Base-by-base conservation (phyloP, 2,329 filamentous ascomycete genomes). In the Venturia aucupariae region DNA sequence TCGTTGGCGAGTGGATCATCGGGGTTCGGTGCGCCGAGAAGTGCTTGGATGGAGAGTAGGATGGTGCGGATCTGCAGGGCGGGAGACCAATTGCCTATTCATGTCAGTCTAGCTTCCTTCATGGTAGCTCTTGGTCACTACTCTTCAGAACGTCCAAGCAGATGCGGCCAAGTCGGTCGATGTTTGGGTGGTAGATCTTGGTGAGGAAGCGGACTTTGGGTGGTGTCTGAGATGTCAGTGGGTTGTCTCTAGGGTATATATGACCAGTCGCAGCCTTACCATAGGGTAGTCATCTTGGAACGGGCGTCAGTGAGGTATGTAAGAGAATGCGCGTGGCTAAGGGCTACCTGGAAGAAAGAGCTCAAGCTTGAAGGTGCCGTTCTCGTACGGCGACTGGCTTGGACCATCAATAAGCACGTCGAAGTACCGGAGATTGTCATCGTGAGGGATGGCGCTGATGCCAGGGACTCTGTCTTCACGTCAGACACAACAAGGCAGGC, bases 101-200 rank as follows among this genome's bases (percentile, higher is more conserved):
- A 19, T 38, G 67, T 68, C 63, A 67, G 71, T 67, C 17, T 30
- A 62, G 60, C 54, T 42, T 32, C 39, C 11, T 19, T 51, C 6
- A 44, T 22, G 32, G 44, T 24, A 6, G 48, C 35, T 30, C 48
- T 11, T 32, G 27, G 17, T 32, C 46, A 68, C 10, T 80, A 96
- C 94, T 96, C 82, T 99, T 99, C 65, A 99, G 80, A 41, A 99
- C 94, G 75, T 99, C 94, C 61, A 99, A 80, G 75, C 95, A 99
- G 78, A 99, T 99, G 66, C 94, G 89, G 66, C 94, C 94, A 2
- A 99, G 86, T 78, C 95, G 95, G 76, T 99, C 94, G 70, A 99
- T 97, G 76, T 99, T 99, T 62, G 94, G 94, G 76, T 99, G 95
- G 78, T 97, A 99, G 76, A 99, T 97, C 80, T 96, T 97, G 71